Evolutionary conservation across 163 green algal genomes (phyloP).

Genomic region (Prototheca wickerhamii): DNA sequence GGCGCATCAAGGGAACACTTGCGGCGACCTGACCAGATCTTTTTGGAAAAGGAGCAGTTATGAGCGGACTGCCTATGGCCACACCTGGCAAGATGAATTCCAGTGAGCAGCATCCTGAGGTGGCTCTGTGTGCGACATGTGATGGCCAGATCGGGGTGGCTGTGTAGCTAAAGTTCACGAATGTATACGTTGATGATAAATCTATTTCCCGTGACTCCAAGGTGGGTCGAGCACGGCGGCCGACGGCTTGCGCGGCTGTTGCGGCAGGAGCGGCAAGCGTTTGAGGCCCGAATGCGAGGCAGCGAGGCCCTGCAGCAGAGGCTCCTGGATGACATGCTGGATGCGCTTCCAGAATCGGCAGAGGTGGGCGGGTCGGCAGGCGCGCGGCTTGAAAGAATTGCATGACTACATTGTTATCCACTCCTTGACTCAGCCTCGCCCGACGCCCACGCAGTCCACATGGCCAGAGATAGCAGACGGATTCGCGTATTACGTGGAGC

Average conservation of each 20-base stretch:
- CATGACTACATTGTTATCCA: background rate
- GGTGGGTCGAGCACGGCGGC: constrained; percentile 9
- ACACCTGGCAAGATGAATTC: background rate
- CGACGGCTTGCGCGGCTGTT: background rate
- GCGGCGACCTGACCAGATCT: too few species aligned
- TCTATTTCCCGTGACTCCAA: background rate
- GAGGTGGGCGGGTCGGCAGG: too few species aligned
- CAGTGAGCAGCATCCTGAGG: too few species aligned
- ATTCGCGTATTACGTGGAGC: constrained; percentile 20
- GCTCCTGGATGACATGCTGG: constrained; percentile 8
- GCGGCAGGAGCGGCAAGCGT: constrained; percentile 2
- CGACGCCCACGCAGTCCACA: background rate
- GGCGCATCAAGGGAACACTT: too few species aligned
- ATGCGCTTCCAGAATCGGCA: background rate
- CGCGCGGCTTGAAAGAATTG: background rate
- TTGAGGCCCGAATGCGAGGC: constrained; percentile 1
- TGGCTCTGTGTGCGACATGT: too few species aligned
- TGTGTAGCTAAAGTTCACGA: too few species aligned
- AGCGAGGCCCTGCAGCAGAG: background rate
- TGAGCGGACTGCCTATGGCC: background rate
- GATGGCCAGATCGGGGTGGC: too few species aligned
- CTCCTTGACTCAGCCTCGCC: background rate
- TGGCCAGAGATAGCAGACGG: constrained; percentile 5
- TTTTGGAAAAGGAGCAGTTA: too few species aligned
- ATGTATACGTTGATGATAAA: too few species aligned